Conservation (phyloP, 768 basidiomycete genomes). For the Amanita brunnescens region DNA sequence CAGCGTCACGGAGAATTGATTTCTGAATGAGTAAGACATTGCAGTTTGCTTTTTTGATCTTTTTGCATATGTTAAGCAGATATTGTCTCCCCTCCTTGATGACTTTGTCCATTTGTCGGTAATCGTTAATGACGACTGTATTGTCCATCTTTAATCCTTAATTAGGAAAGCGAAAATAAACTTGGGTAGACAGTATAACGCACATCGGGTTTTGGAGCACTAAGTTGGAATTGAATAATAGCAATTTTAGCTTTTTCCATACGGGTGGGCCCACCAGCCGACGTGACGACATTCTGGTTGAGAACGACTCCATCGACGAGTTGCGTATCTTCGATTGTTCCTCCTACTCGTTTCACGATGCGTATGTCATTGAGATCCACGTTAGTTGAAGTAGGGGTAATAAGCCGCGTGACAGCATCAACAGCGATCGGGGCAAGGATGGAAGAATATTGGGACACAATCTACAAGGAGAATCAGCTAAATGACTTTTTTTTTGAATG, state of each 20-base stretch:
- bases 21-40: constrained; percentile 99
- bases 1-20: constrained; percentile 98
- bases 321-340: constrained; percentile 98
- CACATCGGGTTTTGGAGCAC: constrained; percentile 96
- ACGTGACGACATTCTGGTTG: constrained; percentile 86
- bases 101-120: constrained; percentile 99
- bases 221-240: constrained; percentile 96
- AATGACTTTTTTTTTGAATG: neutral
- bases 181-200: constrained; percentile 18
- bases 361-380: constrained; percentile 96
- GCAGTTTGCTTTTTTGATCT: constrained; percentile 99
- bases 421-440: constrained; percentile 98
- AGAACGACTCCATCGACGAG: constrained; percentile 95
- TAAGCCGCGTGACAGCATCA: constrained; percentile 87
- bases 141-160: constrained; percentile 83
- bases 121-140: constrained; percentile 98
- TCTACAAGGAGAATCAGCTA: constrained; percentile 38
- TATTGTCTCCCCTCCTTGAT: constrained; percentile 99
- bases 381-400: constrained; percentile 82
- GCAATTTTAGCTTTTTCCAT: constrained; percentile 99
- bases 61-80: constrained; percentile 95
- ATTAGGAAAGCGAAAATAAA: neutral
- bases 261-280: constrained; percentile 88
- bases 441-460: constrained; percentile 98
- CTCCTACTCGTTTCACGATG: constrained; percentile 96